Base-by-base conservation (phyloP, 306 rosid species). In the Cyclanthera cordifolia region DNA sequence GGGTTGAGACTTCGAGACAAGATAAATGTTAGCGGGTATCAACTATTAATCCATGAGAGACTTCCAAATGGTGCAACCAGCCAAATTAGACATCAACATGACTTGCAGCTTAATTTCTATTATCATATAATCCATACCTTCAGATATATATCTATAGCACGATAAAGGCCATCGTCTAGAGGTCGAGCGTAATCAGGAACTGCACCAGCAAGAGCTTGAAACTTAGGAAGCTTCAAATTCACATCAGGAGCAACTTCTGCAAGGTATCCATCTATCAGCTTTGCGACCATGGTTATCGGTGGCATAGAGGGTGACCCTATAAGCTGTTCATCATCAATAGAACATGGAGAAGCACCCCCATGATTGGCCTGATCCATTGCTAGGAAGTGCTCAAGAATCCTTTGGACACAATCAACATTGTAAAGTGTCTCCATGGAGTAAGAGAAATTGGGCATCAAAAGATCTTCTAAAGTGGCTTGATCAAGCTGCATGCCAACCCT, bases 201-300 rank as follows among this genome's bases (percentile, higher is more conserved):
- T 48, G 91, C 94, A 55, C 95, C 96, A 43, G 99, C 95, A 75
- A 90, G 95, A 72, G 85, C 86, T 74, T 90, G 94, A 80, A 93
- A 93, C 78, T 90, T 93, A 5, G 91, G 85, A 54, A 81, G 94
- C 85, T 93, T 93, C 71, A 93, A 76, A 74, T 93, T 93, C 61
- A 86, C 91, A 75, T 93, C 99, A 14, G 99, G 99, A 66, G 99
- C 96, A 74, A 93, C 99, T 85, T 93, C 99, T 15, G 99, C 99
- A 11, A 93, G 88, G 88, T 93, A 93, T 43, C 96, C 99, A 47
- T 93, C 99, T 24, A 90, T 87, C 63, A 93, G 83, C 84, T 93
- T 93, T 75, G 99, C 99, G n/a, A 90, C 99, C 86, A 82, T 79
- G 53, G 90, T 87, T 59, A 93, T 79, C 45, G 96, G 98, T 56